These are phyloP conservation scores for Pythium insidiosum DNA, from an alignment of 352 stramenopile species.

Conservation along the genomic window DNA sequence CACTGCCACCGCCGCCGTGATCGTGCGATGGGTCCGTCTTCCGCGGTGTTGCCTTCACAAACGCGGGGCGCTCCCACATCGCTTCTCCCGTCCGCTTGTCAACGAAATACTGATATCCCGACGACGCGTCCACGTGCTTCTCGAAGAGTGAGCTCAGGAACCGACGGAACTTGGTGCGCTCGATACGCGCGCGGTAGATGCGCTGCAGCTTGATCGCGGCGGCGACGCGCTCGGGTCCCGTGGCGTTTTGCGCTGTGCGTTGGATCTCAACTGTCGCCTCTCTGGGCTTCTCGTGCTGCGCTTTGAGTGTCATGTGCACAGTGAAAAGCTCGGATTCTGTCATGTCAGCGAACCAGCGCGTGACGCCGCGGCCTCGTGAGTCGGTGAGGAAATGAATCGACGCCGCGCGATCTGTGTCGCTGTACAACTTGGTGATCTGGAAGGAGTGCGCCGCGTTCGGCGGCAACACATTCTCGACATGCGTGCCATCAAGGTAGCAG, in stretches of 20 bases:
- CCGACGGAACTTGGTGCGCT: slow-evolving; percentile 43
- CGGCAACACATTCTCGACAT: slow-evolving; percentile 31
- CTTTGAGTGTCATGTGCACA: slow-evolving; percentile 38
- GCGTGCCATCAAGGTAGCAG: slow-evolving; percentile 58
- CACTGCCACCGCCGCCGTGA: neutral
- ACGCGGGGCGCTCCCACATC: slow-evolving; percentile 41
- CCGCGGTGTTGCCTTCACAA: slow-evolving; percentile 11
- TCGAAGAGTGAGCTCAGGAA: slow-evolving; percentile 54
- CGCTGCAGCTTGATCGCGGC: slow-evolving; percentile 59
- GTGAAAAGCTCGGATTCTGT: slow-evolving; percentile 46
- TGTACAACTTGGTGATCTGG: slow-evolving; percentile 46
- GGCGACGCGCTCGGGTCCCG: slow-evolving; percentile 43
- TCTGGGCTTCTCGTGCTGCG: slow-evolving; percentile 20
- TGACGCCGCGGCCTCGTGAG: slow-evolving; percentile 9
- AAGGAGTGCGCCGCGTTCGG: slow-evolving; percentile 39
- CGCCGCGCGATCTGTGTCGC: slow-evolving; percentile 10
- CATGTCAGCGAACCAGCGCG: slow-evolving; percentile 43
- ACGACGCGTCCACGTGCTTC: slow-evolving; percentile 30
- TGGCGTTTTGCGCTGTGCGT: slow-evolving; percentile 45
- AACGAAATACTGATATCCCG: slow-evolving; percentile 48
- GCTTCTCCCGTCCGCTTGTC: slow-evolving; percentile 51
- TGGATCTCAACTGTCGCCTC: slow-evolving; percentile 13
- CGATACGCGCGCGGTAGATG: slow-evolving; percentile 60
- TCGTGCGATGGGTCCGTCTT: too few species aligned
- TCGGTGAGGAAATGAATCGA: slow-evolving; percentile 40